Evolutionary conservation across 106 monocot genomes (phyloP), one percentile per base, ranked within the genome.

Genomic region (Allium fistulosum): DNA sequence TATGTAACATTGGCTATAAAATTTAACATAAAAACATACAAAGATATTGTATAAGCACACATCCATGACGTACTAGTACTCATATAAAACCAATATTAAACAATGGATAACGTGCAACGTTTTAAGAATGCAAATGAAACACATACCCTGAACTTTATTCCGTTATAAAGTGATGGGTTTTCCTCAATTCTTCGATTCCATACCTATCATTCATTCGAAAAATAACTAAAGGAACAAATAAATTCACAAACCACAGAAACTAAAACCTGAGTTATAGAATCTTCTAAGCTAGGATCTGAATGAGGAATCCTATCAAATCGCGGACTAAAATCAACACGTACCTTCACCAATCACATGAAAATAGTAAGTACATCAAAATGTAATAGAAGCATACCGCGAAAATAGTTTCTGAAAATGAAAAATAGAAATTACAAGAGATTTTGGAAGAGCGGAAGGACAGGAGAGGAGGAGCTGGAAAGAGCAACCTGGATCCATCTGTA

Each of bases 391-490:
- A 37, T 37, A 37, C 37, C 4, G 37, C 37, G 37, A 37, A 37
- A 37, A 37, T 2, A 37, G 37, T 37, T 37, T 37, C 37, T 37
- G 37, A 37, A 37, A 37, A 37, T 37, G 37, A 37, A 37, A 37
- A 37, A 37, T 37, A 37, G 1, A 37, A 37, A 37, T 37, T 28
- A 69, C 75, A 10, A 46, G 48, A 46, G 75, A 75, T 68, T 69
- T 68, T 11, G 67, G 68, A 7, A 75, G 61, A 26, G 27, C 68
- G 12, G 15, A 53, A 28, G 75, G 75, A 62, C 75, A 75, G 50
- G 75, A 75, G 45, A 75, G 68, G 22, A 69, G 75, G 13, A 75
- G 69, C 26, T 60, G 53, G 61, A 75, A 75, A 61, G 75, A 17
- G 61, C 68, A 45, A 9, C 75, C 75, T 52, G 61, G 68, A 68